phyloP scores from a whole-genome alignment of 805 yeast species.

The Candida verbasci region DNA sequence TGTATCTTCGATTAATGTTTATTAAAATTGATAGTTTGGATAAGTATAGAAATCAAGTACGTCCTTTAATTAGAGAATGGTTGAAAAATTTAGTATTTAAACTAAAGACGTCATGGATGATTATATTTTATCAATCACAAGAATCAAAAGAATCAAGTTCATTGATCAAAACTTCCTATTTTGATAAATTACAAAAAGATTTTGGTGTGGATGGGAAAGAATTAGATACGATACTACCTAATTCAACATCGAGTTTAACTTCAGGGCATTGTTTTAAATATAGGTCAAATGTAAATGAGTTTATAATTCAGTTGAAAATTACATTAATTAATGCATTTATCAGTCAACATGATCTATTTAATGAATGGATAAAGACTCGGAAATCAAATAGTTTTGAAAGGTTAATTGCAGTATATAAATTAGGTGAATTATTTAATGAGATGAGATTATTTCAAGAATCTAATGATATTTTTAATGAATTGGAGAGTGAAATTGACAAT shows the following conservation, averaged over 20 bases:
- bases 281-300: slow-evolving; percentile 24
- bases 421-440: slow-evolving; percentile 50
- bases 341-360: slow-evolving; percentile 12
- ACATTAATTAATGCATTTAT: slow-evolving; percentile 53
- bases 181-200: slow-evolving; percentile 53
- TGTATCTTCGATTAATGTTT: slow-evolving; percentile 65
- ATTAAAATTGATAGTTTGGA: slow-evolving; percentile 66
- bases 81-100: slow-evolving; percentile 38
- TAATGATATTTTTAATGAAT: slow-evolving; percentile 43
- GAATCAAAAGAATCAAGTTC: slow-evolving; percentile 31
- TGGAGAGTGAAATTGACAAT: slow-evolving; percentile 27
- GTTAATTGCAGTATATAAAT: slow-evolving; percentile 39
- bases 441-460: slow-evolving; percentile 62
- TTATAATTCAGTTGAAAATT: slow-evolving; percentile 42
- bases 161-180: slow-evolving; percentile 42
- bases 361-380: slow-evolving; percentile 10
- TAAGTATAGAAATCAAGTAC: slow-evolving; percentile 68
- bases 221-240: slow-evolving; percentile 12
- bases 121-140: slow-evolving; percentile 48
- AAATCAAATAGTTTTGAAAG: slow-evolving; percentile 4
- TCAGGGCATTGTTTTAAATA: slow-evolving; percentile 37
- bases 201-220: slow-evolving; percentile 42
- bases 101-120: slow-evolving; percentile 48
- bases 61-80: slow-evolving; percentile 86
- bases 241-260: neutral